Evolutionary conservation across 1,284 basidiomycete genomes (phyloP).

Genomic region (Afroboletus lepidellus): DNA sequence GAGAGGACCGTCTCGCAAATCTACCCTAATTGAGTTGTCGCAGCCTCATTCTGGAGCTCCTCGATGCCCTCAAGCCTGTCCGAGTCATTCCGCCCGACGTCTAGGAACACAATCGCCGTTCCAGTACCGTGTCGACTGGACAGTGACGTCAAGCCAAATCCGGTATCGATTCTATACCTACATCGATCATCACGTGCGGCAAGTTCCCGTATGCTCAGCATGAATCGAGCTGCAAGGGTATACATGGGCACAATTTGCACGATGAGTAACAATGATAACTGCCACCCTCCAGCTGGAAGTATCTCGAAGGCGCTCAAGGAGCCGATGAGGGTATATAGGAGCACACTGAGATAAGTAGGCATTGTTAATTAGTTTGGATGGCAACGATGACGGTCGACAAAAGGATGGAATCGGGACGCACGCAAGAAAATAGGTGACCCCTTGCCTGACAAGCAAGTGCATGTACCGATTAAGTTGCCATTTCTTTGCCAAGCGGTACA

Average conservation of each 20-base stretch:
- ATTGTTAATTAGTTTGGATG: background rate
- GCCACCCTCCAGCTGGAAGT: background rate
- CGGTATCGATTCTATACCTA: background rate
- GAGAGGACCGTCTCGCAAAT: no score
- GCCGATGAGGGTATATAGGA: background rate
- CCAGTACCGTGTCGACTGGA: background rate
- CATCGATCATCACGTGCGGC: background rate
- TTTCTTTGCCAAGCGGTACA: background rate
- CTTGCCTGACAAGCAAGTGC: background rate
- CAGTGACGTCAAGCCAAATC: background rate
- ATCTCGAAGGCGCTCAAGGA: background rate
- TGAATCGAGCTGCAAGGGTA: slow-evolving; percentile 6
- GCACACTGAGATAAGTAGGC: background rate
- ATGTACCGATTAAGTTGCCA: background rate
- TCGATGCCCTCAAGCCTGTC: no score
- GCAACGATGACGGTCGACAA: background rate
- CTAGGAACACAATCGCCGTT: background rate
- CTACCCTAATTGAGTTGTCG: no score
- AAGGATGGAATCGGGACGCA: background rate
- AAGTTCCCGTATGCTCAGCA: slow-evolving; percentile 10
- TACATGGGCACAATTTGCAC: background rate
- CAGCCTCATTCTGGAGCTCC: no score
- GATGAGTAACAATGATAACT: background rate
- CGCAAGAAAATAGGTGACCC: background rate
- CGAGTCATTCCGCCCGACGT: background rate